A percentile compares a stretch with the other conserved stretches of the same genome.
These are phyloP conservation scores for Amanita subjunquillea DNA, from an alignment of 768 basidiomycete species.

Conservation along the genomic window DNA sequence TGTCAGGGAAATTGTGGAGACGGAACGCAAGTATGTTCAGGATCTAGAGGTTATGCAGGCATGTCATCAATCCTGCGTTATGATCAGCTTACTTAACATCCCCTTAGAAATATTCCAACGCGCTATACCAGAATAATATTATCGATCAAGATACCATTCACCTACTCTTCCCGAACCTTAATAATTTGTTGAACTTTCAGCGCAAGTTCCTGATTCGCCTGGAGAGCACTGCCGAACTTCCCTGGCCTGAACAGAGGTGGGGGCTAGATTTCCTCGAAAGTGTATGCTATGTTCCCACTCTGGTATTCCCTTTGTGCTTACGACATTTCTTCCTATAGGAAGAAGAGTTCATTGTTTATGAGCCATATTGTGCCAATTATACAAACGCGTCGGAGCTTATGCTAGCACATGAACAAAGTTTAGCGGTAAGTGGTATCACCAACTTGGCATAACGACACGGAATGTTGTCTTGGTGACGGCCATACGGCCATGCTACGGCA, in stretches of 20 bases:
- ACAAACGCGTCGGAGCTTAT: slow-evolving; percentile 79
- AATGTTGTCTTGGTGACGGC: slow-evolving; percentile 26
- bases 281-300: slow-evolving; percentile 43
- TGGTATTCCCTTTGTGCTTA: slow-evolving; percentile 18
- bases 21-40: slow-evolving; percentile 93
- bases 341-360: slow-evolving; percentile 91
- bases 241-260: slow-evolving; percentile 84
- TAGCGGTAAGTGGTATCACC: slow-evolving; percentile 50
- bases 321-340: slow-evolving; percentile 59
- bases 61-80: slow-evolving; percentile 17
- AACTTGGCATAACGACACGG: slow-evolving; percentile 2
- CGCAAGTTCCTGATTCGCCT: slow-evolving; percentile 86
- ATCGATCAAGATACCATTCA: slow-evolving; percentile 95
- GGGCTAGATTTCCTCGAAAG: slow-evolving; percentile 76
- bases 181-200: slow-evolving; percentile 94
- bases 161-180: slow-evolving; percentile 88
- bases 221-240: slow-evolving; percentile 74
- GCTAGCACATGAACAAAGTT: slow-evolving; percentile 76
- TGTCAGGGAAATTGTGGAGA: slow-evolving; percentile 84
- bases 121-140: slow-evolving; percentile 69
- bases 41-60: slow-evolving; percentile 97
- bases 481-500: slow-evolving; percentile 10
- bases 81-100: slow-evolving; percentile 11
- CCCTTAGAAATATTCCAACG: slow-evolving; percentile 77
- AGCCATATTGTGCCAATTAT: slow-evolving; percentile 96